Percentiles rank a stretch among this genome's conserved stretches.
These are phyloP conservation scores for Gossypium ekmanianum DNA, from an alignment of 345 rosid species.

Conservation along the genomic window DNA sequence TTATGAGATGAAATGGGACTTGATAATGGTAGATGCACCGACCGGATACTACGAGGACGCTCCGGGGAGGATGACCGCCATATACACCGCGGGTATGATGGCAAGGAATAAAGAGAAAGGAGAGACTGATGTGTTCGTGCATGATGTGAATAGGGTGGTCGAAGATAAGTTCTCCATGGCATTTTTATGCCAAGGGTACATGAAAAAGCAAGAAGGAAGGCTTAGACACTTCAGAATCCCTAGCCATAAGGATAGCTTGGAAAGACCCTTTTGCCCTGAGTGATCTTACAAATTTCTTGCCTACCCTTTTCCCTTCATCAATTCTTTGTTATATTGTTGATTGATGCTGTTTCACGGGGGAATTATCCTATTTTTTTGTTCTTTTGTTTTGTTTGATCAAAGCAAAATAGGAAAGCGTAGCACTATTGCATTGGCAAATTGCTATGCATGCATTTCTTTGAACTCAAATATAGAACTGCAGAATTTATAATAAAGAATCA, in stretches of 20 bases:
- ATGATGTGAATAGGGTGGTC: conserved; percentile 74
- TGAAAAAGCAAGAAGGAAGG: conserved; percentile 66
- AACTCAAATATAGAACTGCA: neutral
- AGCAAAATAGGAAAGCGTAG: neutral
- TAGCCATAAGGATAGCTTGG: conserved; percentile 52
- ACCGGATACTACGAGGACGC: conserved; percentile 77
- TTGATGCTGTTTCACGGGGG: conserved; percentile 7
- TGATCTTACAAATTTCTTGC: neutral
- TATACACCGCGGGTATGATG: conserved; percentile 79
- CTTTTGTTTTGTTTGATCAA: neutral
- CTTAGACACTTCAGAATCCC: conserved; percentile 74
- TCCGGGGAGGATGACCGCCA: conserved; percentile 87
- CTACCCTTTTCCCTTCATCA: neutral
- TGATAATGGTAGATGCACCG: conserved; percentile 95
- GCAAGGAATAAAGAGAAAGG: conserved; percentile 64
- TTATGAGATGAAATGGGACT: conserved; percentile 72
- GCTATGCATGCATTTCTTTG: too few species aligned
- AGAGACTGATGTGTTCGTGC: conserved; percentile 77
- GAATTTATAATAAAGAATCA: neutral
- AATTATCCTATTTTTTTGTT: neutral
- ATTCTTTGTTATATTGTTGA: neutral
- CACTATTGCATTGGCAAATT: neutral
- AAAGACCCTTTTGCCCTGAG: conserved; percentile 46
- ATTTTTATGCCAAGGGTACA: conserved; percentile 67
- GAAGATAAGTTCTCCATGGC: conserved; percentile 72